Percentiles rank a stretch among this genome's conserved stretches.
phyloP scores from a whole-genome alignment of 2,329 filamentous ascomycete genomes.

The Helotiales sp. region DNA sequence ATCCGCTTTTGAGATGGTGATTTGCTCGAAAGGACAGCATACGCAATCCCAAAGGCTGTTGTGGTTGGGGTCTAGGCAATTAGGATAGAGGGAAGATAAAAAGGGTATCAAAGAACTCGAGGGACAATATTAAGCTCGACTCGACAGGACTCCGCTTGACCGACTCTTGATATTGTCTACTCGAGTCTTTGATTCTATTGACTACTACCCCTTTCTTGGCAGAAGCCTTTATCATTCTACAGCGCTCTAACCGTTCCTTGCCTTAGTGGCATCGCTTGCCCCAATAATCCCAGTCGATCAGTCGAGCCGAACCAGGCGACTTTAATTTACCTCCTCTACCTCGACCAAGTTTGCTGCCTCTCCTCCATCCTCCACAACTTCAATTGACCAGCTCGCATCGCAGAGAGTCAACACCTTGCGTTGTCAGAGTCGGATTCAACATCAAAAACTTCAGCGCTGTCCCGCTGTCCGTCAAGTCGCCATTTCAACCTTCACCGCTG shows the following conservation, averaged over 20 bases:
- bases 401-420: not conserved
- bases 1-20: conserved; percentile 1
- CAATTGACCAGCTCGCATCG: conserved; percentile 6
- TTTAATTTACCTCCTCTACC: conserved; percentile 5
- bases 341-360: conserved; percentile 16
- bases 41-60: conserved; percentile 1
- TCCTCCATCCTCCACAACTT: not conserved
- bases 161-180: not conserved
- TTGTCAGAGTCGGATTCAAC: conserved; percentile 13
- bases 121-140: not conserved
- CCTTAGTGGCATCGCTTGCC: conserved; percentile 1
- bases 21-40: not conserved
- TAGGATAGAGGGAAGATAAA: not conserved
- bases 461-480: not conserved
- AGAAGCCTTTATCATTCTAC: conserved; percentile 11
- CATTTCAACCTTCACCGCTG: conserved; percentile 4
- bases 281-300: conserved; percentile 3
- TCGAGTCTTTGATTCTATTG: conserved; percentile 1
- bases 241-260: conserved; percentile 4
- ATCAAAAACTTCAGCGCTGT: conserved; percentile 1
- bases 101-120: not conserved
- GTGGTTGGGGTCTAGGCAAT: not conserved
- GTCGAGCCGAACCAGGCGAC: not conserved
- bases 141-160: too few relatives aligned
- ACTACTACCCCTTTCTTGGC: conserved; percentile 9